Evolutionary conservation across 2,329 filamentous ascomycete genomes (phyloP), one percentile per base, ranked within the genome.

Genomic region (Botrytis aclada): DNA sequence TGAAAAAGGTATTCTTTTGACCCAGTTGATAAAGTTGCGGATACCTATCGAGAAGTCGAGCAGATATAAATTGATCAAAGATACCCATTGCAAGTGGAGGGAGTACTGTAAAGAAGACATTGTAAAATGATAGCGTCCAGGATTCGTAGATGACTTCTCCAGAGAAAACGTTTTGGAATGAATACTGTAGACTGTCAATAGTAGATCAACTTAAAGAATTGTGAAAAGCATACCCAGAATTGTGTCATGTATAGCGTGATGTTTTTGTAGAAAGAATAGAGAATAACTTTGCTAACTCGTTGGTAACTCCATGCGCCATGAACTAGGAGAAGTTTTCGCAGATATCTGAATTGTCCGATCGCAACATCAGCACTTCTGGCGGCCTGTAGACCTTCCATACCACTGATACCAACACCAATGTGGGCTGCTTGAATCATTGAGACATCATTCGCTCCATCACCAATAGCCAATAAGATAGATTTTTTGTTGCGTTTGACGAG

Each of bases 181-280:
- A 93, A 83, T 96, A 98, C 93, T 95, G 74, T 43, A 69, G 16
- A 65, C 43, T 45, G 56, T 72, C 75, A 81, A 78, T 73, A 71
- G 60, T 65, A 66, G 54, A 62, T 62, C n/a, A 51, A 22, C 4
- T 29, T n/a, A 56, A 22, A 56, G 6, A 12, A 34, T 9, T 37
- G 20, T 20, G 34, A 34, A 54, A 85, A n/a, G 14, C 91, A 85
- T 86, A 94, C 92, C 94, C 97, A 99, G 82, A 99, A 99, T 81
- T 99, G 97, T 74, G 97, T 99, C 92, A 99, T 95, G 84, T 98
- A 99, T 75, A 99, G 86, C 32, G 95, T 92, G 77, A 98, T 98
- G 84, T 99, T 99, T 87, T 99, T 99, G 87, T 99, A 99, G 83
- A 98, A 99, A 10, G 96, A 98, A 84, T 97, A 99, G 75, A 99